A percentile compares a stretch with the other conserved stretches of the same genome.
These are phyloP conservation scores for Dothideomycetes sp. DNA, from an alignment of 2,329 filamentous ascomycete species.

Conservation along the genomic window DNA sequence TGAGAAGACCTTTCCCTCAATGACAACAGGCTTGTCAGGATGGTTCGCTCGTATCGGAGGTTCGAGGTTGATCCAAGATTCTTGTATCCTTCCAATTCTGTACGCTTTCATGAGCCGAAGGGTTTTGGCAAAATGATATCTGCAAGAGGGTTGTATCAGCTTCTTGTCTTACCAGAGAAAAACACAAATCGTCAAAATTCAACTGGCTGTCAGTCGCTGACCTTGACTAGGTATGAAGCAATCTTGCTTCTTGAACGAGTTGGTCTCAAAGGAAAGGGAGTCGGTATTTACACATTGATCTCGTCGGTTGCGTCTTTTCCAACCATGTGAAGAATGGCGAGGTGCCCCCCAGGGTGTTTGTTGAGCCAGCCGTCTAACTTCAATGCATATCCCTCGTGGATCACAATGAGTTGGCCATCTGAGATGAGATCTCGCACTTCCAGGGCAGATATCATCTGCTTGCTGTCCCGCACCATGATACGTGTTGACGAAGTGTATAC, in stretches of 20 bases:
- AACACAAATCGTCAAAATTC: not conserved
- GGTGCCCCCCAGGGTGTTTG: constrained; percentile 49
- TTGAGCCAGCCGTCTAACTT: constrained; percentile 50
- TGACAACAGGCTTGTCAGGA: too few species aligned
- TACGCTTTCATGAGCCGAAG: constrained; percentile 50
- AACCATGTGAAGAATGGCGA: constrained; percentile 64
- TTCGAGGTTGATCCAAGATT: constrained; percentile 49
- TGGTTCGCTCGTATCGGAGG: constrained; percentile 44
- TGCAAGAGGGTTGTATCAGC: constrained; percentile 25
- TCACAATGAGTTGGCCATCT: constrained; percentile 47
- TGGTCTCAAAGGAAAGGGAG: constrained; percentile 70
- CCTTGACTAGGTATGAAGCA: too few species aligned
- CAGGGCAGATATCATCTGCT: too few species aligned
- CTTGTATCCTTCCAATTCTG: constrained; percentile 48
- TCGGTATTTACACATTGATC: constrained; percentile 47
- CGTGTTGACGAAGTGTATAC: too few species aligned
- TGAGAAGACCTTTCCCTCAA: too few species aligned
- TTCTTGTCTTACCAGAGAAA: constrained; percentile 1
- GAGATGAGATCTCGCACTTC: too few species aligned
- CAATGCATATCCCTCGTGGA: constrained; percentile 47
- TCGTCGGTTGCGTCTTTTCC: constrained; percentile 51
- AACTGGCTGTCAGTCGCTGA: not conserved
- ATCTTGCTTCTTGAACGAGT: too few species aligned
- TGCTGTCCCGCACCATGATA: too few species aligned
- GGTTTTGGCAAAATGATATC: constrained; percentile 48